Base-by-base conservation (phyloP, 2,329 filamentous ascomycete species). In the Diaporthe sp. region DNA sequence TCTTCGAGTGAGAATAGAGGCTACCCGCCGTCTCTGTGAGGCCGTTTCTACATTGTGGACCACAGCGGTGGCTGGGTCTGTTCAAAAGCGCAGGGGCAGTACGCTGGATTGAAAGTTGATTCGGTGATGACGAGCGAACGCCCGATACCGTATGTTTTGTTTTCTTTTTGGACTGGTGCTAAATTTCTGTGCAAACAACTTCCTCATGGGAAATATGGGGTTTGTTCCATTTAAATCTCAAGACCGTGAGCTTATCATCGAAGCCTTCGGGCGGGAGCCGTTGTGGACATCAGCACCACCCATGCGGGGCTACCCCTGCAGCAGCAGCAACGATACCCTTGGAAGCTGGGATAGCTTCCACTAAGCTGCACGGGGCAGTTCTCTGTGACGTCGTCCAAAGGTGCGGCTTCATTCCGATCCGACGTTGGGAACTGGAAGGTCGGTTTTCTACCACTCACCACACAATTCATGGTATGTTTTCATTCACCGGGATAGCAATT, bases 381-480 rank as follows among this genome's bases (percentile, higher is more conserved):
- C n/a, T 27, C 47, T 53, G 63, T 68, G 63, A 68, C 63, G 63
- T 68, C 63, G 63, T 68, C 63, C 32, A 68, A 68, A 37, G 5
- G 22, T 27, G 63, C 32, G 32, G n/a, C 32, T 13, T 37, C 8
- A 37, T 17, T 50, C 19, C 27, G 13, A 51, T 30, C 25, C 19
- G 17, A 12, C 7, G 27, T 63, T 30, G 15, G 63, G 15, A 19
- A 39, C 4, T 66, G 39, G 39, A 47, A 61, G 58, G 37, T 22
- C 12, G 5, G n/a, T 15, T 25, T 47, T 25, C 39, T 19, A 39
- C 9, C 47, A 39, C 8, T 32, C 30, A 35, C 22, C 13, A 25
- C 4, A 15, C 10, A 37, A 25, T 35, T 7, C 22, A 39, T 53
- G 27, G 32, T 53, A 27, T 12, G 15, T 19, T 13, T 37, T 50